phyloP scores from a whole-genome alignment of 169 alveolate genomes.

The Perkinsus chesapeaki region DNA sequence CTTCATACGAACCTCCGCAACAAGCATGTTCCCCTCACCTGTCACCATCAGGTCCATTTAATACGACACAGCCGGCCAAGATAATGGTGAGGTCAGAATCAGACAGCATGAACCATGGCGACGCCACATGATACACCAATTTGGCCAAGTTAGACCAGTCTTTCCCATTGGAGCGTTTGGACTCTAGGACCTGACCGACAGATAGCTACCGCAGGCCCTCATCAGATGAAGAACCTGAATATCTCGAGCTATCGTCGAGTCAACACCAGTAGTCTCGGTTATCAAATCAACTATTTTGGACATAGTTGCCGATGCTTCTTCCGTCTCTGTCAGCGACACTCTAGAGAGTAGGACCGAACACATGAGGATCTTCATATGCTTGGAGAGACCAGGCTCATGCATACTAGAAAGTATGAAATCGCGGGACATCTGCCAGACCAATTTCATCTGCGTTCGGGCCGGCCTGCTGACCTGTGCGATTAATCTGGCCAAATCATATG shows the following conservation, averaged over 20 bases:
- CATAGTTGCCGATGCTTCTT: neutral
- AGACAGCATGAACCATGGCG: too few species aligned
- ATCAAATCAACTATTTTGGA: neutral
- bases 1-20: too few species aligned
- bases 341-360: neutral
- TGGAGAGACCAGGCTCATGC: neutral
- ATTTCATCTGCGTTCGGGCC: neutral
- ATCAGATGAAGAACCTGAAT: neutral
- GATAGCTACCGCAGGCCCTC: neutral
- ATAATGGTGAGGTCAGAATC: too few species aligned
- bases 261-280: neutral
- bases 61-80: too few species aligned
- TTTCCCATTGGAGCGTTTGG: too few species aligned
- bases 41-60: too few species aligned
- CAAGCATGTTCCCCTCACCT: too few species aligned
- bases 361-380: neutral
- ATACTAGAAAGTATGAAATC: neutral
- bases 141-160: too few species aligned
- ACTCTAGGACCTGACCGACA: neutral
- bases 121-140: too few species aligned
- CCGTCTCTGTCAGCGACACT: neutral
- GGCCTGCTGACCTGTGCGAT: neutral
- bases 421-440: neutral
- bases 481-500: neutral
- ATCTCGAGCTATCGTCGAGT: neutral